Base-by-base conservation (phyloP, 345 rosid genomes). In the Carallia pectinifolia region DNA sequence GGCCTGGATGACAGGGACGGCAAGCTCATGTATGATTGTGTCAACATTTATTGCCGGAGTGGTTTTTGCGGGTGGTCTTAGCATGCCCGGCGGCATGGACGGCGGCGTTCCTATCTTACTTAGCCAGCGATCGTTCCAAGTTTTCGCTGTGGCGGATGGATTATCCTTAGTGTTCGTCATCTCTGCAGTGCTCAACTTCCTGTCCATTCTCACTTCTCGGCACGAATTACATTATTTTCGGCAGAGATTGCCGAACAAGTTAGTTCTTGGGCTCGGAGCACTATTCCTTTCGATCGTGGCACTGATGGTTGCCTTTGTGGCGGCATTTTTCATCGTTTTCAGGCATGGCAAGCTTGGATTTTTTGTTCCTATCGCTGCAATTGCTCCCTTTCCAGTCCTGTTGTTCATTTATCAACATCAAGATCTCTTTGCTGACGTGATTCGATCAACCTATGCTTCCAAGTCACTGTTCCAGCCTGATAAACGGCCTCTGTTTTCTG, bases 121-220 rank as follows among this genome's bases (percentile, higher is more conserved):
- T 15, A 34, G 36, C 15, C 27, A 60, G 6, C 27, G 65, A 2
- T 34, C 65, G 2, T 69, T 69, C 15, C 59, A 67, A 37, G 4
- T 66, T 55, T 76, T 71, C 50, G 48, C 61, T 2, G n/a, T 76
- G n/a, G 63, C 68, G 2, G 72, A 71, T 23, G 68, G 72, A 4
- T 10, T 71, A 17, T 71, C 76, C 0, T 31, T 72, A 6, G 12
- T 72, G 2, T 55, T 13, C 6, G 58, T 70, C 1, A 16, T 19
- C 16, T 16, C 31, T 17, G 55, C 68, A 0, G 12, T 76, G 54
- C 12, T 56, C 1, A 48, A 5, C 29, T 67, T 76, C 65, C 1
- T 71, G 38, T 71, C 72, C 4, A 66, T 71, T 36, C 65, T 66
- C 5, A 62, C 72, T 9, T 71, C 72, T 6, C 44, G 69, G 3